phyloP scores from a whole-genome alignment of 2,329 filamentous ascomycete species.

The Cladosporium sp. region DNA sequence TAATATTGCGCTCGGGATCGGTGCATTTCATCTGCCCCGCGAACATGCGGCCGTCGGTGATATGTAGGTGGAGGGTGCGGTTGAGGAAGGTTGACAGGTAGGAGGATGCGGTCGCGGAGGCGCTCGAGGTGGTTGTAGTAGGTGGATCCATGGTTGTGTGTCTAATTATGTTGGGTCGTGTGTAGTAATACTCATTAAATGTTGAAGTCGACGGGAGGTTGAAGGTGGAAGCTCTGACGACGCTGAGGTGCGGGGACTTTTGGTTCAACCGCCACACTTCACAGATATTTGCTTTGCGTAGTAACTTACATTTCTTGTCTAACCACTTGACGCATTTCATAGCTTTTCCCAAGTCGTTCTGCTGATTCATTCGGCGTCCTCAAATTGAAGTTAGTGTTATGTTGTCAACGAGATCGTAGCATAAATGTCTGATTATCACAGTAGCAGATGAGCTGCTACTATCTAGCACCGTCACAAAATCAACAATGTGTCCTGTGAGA shows the following conservation, averaged over 20 bases:
- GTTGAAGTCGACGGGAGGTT: background rate
- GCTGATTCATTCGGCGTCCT: no score
- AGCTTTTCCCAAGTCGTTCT: no score
- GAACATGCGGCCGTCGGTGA: conserved; percentile 84
- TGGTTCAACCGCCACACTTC: background rate
- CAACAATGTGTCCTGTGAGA: no score
- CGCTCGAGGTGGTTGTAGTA: background rate
- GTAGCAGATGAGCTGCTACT: no score
- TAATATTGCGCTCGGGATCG: conserved; percentile 80
- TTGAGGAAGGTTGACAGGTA: conserved; percentile 40
- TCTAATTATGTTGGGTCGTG: background rate
- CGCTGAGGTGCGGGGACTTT: background rate
- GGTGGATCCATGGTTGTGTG: background rate
- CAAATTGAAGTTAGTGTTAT: no score
- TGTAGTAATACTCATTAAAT: background rate
- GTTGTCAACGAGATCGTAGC: no score
- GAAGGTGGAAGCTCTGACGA: background rate
- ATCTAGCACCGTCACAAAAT: no score
- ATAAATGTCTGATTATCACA: no score
- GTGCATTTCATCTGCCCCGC: conserved; percentile 92
- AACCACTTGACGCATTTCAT: no score
- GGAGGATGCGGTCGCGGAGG: conserved; percentile 10
- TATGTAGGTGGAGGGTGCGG: conserved; percentile 76
- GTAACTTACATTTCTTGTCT: background rate
- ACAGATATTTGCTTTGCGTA: no score